These are phyloP conservation scores for Polyplosphaeria fusca DNA, from an alignment of 495 filamentous ascomycete species.

Conservation along the genomic window DNA sequence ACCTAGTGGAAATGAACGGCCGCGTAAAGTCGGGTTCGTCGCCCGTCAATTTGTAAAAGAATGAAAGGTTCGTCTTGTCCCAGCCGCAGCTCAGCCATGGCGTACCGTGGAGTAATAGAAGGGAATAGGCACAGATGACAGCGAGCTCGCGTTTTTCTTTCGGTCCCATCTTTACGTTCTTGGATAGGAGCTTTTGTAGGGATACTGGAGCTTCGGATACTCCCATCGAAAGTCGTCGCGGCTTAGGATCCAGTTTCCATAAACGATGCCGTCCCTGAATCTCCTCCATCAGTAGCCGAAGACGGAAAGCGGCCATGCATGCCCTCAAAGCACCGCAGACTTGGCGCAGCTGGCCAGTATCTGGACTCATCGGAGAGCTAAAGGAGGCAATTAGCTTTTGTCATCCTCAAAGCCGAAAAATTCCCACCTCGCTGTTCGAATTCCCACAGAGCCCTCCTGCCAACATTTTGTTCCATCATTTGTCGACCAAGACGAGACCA, in stretches of 20 bases:
- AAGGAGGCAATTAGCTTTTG: no score
- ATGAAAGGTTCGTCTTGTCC: slow-evolving; percentile 4
- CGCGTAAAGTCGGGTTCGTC: slow-evolving; percentile 3
- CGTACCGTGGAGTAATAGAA: slow-evolving; percentile 2
- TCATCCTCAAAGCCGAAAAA: no score
- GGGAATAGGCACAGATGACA: slow-evolving; percentile 1
- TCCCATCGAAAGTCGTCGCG: not conserved
- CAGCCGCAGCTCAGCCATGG: not conserved
- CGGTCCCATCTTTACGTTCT: not conserved
- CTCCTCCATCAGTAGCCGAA: slow-evolving; percentile 3
- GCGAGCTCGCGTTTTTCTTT: slow-evolving; percentile 8
- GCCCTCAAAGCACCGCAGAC: not conserved
- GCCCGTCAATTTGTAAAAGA: slow-evolving; percentile 1
- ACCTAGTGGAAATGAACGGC: slow-evolving; percentile 1
- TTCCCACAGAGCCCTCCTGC: slow-evolving; percentile 2
- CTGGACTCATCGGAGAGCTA: not conserved
- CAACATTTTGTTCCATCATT: not conserved
- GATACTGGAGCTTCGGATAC: not conserved
- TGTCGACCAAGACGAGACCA: not conserved
- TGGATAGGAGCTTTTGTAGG: not conserved
- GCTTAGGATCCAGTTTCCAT: not conserved
- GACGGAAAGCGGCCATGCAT: not conserved
- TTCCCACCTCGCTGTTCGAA: not conserved
- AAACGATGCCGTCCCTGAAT: slow-evolving; percentile 1
- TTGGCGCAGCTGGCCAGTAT: not conserved